Evolutionary conservation across 192 early-diverging fungal species (phyloP).

Genomic region (Backusella psychrophila): DNA sequence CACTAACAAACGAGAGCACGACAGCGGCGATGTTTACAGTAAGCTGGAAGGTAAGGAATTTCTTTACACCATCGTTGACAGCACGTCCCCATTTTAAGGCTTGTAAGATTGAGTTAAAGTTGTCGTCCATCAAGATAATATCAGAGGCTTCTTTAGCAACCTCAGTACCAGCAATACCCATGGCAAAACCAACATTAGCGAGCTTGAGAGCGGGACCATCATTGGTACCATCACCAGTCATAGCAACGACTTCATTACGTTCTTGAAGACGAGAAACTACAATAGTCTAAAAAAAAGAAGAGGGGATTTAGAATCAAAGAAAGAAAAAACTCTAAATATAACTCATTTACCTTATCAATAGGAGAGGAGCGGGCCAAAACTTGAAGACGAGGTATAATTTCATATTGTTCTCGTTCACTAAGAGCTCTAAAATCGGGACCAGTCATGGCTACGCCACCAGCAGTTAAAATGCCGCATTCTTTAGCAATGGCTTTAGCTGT

Average conservation of each 20-base stretch:
- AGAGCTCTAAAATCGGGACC: constrained; percentile 78
- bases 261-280: constrained; percentile 74
- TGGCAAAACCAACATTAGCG: constrained; percentile 91
- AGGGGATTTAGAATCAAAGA: not conserved
- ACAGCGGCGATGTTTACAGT: constrained; percentile 84
- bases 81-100: constrained; percentile 79
- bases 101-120: constrained; percentile 82
- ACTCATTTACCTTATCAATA: constrained; percentile 61
- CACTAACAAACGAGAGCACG: constrained; percentile 64
- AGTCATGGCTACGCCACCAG: constrained; percentile 71
- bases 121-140: constrained; percentile 88
- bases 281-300: constrained; percentile 48
- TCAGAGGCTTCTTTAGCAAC: constrained; percentile 82
- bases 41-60: constrained; percentile 86
- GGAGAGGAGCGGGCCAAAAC: constrained; percentile 89
- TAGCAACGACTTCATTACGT: constrained; percentile 66
- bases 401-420: constrained; percentile 61
- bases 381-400: constrained; percentile 67
- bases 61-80: constrained; percentile 82
- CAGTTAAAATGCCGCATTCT: constrained; percentile 81
- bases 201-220: constrained; percentile 85
- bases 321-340: no score
- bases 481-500: constrained; percentile 91
- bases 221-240: constrained; percentile 89
- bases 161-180: constrained; percentile 90